Conservation (phyloP, 306 rosid genomes). For the Acacia crassicarpa region DNA sequence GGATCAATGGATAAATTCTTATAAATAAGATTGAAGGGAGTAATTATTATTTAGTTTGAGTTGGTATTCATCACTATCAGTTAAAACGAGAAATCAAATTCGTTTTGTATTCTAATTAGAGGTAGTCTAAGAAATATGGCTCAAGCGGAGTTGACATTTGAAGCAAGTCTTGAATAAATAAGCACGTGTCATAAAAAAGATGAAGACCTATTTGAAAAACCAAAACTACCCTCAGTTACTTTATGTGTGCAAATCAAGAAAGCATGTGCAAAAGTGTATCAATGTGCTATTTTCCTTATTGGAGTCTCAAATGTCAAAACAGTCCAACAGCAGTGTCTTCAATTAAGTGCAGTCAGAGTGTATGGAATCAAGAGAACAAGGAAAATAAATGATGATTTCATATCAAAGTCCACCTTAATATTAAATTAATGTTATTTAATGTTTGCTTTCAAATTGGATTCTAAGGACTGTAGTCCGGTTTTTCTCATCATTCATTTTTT, state of each 20-base stretch:
- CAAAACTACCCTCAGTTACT: background rate
- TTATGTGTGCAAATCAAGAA: background rate
- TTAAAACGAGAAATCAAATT: background rate
- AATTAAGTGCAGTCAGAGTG: background rate
- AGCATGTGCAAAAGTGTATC: slow-evolving; percentile 1
- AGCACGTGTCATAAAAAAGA: background rate
- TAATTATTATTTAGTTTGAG: background rate
- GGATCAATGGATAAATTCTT: background rate
- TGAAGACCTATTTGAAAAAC: background rate
- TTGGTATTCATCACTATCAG: background rate
- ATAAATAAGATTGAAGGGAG: background rate
- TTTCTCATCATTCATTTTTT: no score
- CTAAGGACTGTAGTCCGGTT: background rate
- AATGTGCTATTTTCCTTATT: background rate
- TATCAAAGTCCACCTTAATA: background rate
- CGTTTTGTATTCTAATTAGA: background rate
- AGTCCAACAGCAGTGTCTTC: background rate
- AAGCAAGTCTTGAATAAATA: background rate
- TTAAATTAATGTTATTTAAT: background rate
- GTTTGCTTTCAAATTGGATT: background rate
- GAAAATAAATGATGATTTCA: background rate
- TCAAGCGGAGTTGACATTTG: background rate
- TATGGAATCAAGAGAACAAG: background rate
- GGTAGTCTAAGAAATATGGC: background rate
- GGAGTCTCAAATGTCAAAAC: background rate